Conservation (phyloP, 768 basidiomycete species). For the Lactifluus subvellereus region DNA sequence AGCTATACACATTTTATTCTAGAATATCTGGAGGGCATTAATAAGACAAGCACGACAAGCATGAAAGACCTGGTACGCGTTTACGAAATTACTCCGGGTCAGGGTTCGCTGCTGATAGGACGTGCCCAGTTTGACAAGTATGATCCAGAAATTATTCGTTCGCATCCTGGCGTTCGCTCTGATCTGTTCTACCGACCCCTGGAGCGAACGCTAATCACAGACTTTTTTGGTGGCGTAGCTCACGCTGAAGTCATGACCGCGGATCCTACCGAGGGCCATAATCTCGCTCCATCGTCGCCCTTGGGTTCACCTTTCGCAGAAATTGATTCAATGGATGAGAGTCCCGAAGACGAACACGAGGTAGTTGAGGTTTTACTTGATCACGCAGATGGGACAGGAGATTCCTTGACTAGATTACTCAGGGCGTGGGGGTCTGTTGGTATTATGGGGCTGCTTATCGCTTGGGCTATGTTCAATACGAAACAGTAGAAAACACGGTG, state of each 20-base stretch:
- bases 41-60: constrained; percentile 79
- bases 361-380: constrained; percentile 1
- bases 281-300: not conserved
- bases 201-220: constrained; percentile 53
- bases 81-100: not conserved
- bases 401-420: not conserved
- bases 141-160: constrained; percentile 66
- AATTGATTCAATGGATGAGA: not conserved
- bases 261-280: not conserved
- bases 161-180: constrained; percentile 83
- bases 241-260: constrained; percentile 58
- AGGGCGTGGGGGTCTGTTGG: constrained; percentile 22
- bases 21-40: constrained; percentile 85
- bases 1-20: constrained; percentile 89
- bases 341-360: not conserved
- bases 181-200: constrained; percentile 71
- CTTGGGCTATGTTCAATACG: constrained; percentile 5
- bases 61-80: constrained; percentile 74
- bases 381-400: constrained; percentile 4
- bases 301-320: not conserved
- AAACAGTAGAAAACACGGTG: constrained; percentile 1
- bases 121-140: constrained; percentile 70
- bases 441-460: constrained; percentile 13
- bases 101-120: not conserved
- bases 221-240: constrained; percentile 75